A percentile compares a stretch with the other conserved stretches of the same genome.
Conservation (phyloP, 441 rosid species). For the Syzygium syzygioides region DNA sequence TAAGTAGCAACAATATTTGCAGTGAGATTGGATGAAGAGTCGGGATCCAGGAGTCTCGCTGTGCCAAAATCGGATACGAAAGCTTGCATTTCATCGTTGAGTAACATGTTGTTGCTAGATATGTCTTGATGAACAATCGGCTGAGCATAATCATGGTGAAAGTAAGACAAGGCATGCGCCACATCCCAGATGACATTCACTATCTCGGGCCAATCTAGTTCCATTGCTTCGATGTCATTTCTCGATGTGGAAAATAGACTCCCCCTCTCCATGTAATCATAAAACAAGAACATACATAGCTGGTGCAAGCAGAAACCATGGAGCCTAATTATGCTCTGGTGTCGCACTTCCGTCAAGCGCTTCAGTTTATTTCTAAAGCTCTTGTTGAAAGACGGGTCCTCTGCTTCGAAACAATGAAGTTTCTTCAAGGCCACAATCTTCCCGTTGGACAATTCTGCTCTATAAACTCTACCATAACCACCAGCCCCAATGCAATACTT, state of each 20-base stretch:
- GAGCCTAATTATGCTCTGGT: neutral
- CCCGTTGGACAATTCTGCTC: neutral
- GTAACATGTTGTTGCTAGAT: neutral
- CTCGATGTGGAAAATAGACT: neutral
- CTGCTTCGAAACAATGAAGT: neutral
- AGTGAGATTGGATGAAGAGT: neutral
- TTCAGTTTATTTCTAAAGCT: neutral
- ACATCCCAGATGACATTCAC: neutral
- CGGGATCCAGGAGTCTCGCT: neutral
- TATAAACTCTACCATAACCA: neutral
- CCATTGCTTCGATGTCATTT: neutral
- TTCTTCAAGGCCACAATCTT: neutral
- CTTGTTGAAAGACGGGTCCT: neutral
- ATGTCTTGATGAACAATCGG: neutral
- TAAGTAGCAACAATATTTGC: neutral
- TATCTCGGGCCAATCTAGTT: neutral
- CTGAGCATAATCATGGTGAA: neutral
- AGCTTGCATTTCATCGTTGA: neutral
- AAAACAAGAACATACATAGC: neutral
- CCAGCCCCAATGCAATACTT: neutral
- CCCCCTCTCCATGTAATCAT: neutral
- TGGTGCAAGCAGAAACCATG: neutral
- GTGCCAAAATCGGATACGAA: neutral
- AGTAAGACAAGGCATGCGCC: neutral
- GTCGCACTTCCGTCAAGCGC: neutral